Evolutionary conservation across 371 early-diverging fungal genomes (phyloP), one percentile per base, ranked within the genome.

Genomic region (Umbelopsis sp.): DNA sequence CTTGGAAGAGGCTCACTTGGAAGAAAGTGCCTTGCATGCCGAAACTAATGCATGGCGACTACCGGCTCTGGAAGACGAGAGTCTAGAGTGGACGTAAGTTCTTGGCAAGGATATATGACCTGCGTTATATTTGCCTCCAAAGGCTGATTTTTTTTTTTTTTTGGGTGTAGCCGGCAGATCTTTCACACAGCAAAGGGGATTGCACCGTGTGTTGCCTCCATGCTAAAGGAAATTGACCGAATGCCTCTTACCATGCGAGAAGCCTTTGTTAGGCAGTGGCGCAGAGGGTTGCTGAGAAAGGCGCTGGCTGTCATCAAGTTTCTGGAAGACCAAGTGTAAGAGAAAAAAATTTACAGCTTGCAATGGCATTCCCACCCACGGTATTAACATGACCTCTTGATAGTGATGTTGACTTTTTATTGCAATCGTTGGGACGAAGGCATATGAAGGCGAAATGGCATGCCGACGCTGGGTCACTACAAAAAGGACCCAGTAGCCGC

Each of bases 201-300:
- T 6, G 88, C 88, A 2, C 86, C 88, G 2, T 81, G 83, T 78
- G 78, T 87, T 0, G 83, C 84, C 50, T 73, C 74, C n/a, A 68
- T 87, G 29, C 68, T 87, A 2, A 79, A 82, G 38, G 86, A 86
- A 63, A 74, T 74, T 0, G 74, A 78, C 3, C 73, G 69, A 16
- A 69, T 87, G 16, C 88, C 88, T 0, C 68, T 78, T 3, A 70
- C 82, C 44, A 74, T 86, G 74, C 75, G 88, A 41, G 88, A 87
- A 64, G 82, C 80, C 0, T 87, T 84, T 70, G 80, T 85, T 8
- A 74, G 81, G 2, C 86, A 87, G 67, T 87, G 88, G 88, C 80
- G 82, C 32, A 72, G 83, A 63, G 73, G 76, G 8, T 67, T 87
- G 22, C 72, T 86, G 10, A 76, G 78, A 45, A 74, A 72, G 29